A percentile compares a stretch with the other conserved stretches of the same genome.
phyloP scores from a whole-genome alignment of 2,329 filamentous ascomycete genomes.

The Raffaelea albimanens region DNA sequence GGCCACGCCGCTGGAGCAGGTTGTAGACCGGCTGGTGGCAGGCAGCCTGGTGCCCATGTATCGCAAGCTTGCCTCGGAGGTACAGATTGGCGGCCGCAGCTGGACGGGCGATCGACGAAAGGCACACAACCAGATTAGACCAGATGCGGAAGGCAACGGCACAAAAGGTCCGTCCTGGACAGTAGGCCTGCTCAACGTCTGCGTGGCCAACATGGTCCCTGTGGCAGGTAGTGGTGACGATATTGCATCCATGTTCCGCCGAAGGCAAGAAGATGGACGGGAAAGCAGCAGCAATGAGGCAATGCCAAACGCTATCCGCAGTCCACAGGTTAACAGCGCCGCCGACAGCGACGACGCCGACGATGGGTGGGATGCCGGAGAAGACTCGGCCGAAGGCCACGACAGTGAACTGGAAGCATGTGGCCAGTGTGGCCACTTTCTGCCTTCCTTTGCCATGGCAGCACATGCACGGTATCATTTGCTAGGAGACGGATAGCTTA shows the following conservation, averaged over 20 bases:
- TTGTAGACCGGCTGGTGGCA: slow-evolving; percentile 16
- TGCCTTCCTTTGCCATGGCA: slow-evolving; percentile 18
- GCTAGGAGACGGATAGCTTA: slow-evolving; percentile 10
- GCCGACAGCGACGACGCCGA: not conserved
- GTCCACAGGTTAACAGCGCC: not conserved
- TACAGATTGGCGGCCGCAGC: slow-evolving; percentile 16
- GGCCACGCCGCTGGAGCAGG: slow-evolving; percentile 12
- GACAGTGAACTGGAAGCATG: slow-evolving; percentile 11
- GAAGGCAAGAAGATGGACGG: slow-evolving; percentile 38
- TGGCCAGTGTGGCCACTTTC: slow-evolving; percentile 15
- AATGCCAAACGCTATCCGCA: not conserved
- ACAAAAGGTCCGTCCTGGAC: slow-evolving; percentile 62
- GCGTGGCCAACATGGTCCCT: slow-evolving; percentile 73
- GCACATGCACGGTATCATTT: slow-evolving; percentile 21
- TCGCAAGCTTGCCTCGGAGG: slow-evolving; percentile 11
- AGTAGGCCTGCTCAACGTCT: slow-evolving; percentile 75
- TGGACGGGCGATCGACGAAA: slow-evolving; percentile 83
- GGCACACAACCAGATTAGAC: too few relatives aligned
- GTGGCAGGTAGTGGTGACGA: slow-evolving; percentile 58
- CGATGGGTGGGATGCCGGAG: slow-evolving; percentile 2
- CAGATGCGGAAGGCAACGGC: too few relatives aligned
- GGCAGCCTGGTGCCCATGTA: slow-evolving; percentile 14
- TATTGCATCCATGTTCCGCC: slow-evolving; percentile 74
- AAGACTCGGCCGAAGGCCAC: not conserved
- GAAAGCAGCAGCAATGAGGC: too few relatives aligned